Evolutionary conservation across 2,329 filamentous ascomycete genomes (phyloP).

Genomic region (Mycosphaerella arachidis): DNA sequence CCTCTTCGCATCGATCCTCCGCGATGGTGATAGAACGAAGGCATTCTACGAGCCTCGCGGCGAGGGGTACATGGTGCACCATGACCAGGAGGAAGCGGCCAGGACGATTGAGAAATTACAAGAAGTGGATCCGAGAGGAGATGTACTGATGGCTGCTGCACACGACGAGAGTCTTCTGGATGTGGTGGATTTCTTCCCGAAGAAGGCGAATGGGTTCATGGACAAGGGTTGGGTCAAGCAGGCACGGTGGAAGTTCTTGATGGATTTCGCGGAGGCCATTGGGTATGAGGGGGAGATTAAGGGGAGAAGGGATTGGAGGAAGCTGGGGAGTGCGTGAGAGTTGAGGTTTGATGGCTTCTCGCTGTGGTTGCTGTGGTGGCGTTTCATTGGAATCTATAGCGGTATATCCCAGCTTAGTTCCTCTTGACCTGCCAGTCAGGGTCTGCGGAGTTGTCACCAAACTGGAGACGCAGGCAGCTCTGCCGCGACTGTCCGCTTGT

Average conservation of each 20-base stretch:
- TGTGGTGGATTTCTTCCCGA: conserved; percentile 49
- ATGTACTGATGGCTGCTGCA: conserved; percentile 45
- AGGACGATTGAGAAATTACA: conserved; percentile 44
- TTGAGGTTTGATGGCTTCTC: too few species aligned
- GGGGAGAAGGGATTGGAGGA: conserved; percentile 8
- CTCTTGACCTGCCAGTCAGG: too few species aligned
- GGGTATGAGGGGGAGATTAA: conserved; percentile 8
- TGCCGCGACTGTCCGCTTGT: too few species aligned
- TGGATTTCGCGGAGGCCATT: conserved; percentile 39
- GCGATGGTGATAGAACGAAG: conserved; percentile 20
- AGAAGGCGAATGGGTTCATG: conserved; percentile 45
- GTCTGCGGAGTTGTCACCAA: too few species aligned
- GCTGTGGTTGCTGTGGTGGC: too few species aligned
- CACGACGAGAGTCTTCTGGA: conserved; percentile 45
- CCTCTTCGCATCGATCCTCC: conserved; percentile 38
- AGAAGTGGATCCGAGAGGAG: conserved; percentile 43
- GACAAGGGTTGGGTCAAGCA: conserved; percentile 45
- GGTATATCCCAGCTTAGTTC: too few species aligned
- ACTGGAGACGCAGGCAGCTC: too few species aligned
- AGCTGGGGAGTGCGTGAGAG: neutral
- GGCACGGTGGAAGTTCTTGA: conserved; percentile 48
- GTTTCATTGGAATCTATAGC: too few species aligned
- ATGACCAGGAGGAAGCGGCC: conserved; percentile 32
- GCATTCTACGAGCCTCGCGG: conserved; percentile 31
- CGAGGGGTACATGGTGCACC: conserved; percentile 21